Base-by-base conservation (phyloP, 163 green algal genomes). In the Chloromonas sp. region DNA sequence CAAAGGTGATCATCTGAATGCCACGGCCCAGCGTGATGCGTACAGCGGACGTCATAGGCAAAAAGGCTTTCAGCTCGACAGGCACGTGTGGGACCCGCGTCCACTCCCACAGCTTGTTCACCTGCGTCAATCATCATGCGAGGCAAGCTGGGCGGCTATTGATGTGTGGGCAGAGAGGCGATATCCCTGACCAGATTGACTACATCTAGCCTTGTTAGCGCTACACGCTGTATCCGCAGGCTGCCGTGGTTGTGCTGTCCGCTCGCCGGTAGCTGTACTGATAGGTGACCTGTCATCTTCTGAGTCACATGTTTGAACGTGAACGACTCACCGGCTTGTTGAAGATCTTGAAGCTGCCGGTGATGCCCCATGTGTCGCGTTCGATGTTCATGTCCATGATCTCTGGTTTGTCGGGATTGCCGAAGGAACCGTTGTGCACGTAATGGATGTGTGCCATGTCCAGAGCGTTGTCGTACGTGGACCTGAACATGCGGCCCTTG, bases 361-460 rank as follows among this genome's bases (percentile, higher is more conserved):
- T 76, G 66, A 76, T 76, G 66, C 66, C 66, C 5, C 5, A 76
- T 8, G 66, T 76, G 11, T 76, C 66, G 11, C 66, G 66, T 11
- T 76, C 11, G 8, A 76, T 8, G 66, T 76, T 78, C 89, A 92
- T 92, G 87, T 89, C 89, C 57, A 86, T 61, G 80, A 92, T 91
- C 77, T 82, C 61, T 3, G 87, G 87, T 82, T 90, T 88, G 60
- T 91, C 87, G 76, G 79, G 60, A 0, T 36, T 79, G 5, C 71
- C 71, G 58, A 79, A 79, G 71, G 5, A 58, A 2, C 13, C 71
- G 58, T 79, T 82, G 83, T 97, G 94, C 86, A 97, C 85, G 92
- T 96, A 97, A 87, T 97, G 94, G 89, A 97, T 97, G 89, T 97
- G 94, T 1, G 93, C 92, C 91, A 97, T 94, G 90, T 97, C 94